Base-by-base conservation (phyloP, 1,284 basidiomycete genomes). In the Xerocomus nothofagi region DNA sequence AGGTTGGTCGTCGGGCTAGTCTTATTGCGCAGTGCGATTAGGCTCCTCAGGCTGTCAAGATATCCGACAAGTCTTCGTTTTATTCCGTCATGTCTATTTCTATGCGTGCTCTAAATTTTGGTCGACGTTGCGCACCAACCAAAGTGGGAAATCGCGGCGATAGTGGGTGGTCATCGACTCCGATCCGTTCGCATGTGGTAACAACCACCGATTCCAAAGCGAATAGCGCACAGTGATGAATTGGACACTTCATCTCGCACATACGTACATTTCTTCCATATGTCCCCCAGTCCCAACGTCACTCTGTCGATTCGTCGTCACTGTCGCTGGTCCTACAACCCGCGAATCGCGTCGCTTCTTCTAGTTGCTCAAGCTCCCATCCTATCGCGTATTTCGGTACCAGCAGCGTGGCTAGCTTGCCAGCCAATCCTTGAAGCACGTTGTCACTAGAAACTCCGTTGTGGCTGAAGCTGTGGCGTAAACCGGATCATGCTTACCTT, bases 311-410 rank as follows among this genome's bases (percentile, higher is more conserved):
- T 57, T 79, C 80, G 56, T 85, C 82, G 55, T 86, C 83, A 55
- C 81, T 85, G 56, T 86, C 84, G 39, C 65, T 65, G 36, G 70
- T 70, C 49, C 73, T 65, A 39, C 69, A 62, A 44, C 42, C 69
- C 4, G 57, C 66, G 15, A 73, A 68, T 30, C 61, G 70, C 10
- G 80, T 78, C 14, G 78, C 75, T 32, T 67, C 72, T 69, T 91
- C 89, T 18, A 91, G 70, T 42, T 72, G 74, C 55, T 82, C 79
- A 21, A 91, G 72, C 47, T 79, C 79, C 87, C 88, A 91, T 2
- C 82, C 86, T 42, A 88, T 73, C 44, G 63, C 63, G 32, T 47
- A 39, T 60, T 89, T 91, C 21, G 74, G 60, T 32, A 90, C 67
- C 44, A 55, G 54, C 27, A 78, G 51, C 7, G 57, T 51, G 18